phyloP scores from a whole-genome alignment of 129 eudicot genomes.

The Flaveria linearis region DNA sequence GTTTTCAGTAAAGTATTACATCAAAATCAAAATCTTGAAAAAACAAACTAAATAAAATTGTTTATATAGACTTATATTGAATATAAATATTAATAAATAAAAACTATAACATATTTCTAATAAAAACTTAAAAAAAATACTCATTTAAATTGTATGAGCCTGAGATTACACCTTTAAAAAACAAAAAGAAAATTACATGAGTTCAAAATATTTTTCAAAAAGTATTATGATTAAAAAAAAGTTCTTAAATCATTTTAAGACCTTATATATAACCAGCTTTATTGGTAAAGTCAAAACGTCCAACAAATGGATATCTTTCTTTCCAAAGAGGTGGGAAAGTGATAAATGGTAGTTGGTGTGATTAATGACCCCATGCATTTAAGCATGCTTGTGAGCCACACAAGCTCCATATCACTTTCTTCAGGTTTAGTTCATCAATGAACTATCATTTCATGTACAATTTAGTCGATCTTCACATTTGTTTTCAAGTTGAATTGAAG shows the following conservation, averaged over 20 bases:
- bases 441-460: neutral
- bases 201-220: neutral
- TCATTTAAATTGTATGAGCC: neutral
- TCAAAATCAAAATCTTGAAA: neutral
- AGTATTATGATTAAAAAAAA: neutral
- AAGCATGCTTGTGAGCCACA: conserved; percentile 32
- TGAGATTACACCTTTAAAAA: neutral
- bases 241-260: neutral
- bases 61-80: neutral
- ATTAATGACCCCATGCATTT: conserved; percentile 15
- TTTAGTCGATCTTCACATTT: neutral
- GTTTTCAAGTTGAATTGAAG: neutral
- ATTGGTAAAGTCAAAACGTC: neutral
- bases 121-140: neutral
- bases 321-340: neutral
- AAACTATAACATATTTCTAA: neutral
- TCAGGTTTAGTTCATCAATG: conserved; percentile 28
- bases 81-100: neutral
- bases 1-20: neutral
- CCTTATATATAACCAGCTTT: neutral
- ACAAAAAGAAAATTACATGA: neutral
- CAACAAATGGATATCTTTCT: neutral
- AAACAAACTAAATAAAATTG: neutral
- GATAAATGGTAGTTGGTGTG: conserved; percentile 24
- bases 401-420: conserved; percentile 35